A percentile compares a stretch with the other conserved stretches of the same genome.
Evolutionary conservation across 805 yeast genomes (phyloP).

Genomic region (Danielia reshetovae): DNA sequence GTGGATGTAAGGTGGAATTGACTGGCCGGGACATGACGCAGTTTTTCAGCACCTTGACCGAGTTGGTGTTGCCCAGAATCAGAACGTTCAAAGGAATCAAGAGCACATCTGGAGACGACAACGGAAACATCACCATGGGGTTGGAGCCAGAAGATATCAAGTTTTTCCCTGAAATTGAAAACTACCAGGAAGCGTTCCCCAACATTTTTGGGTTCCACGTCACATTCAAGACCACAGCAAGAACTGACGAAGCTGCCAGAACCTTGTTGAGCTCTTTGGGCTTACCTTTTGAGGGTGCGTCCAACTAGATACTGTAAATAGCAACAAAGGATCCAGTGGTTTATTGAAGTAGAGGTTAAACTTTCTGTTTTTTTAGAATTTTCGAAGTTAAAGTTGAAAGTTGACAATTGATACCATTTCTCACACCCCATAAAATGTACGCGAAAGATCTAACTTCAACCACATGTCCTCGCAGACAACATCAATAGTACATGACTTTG

Average conservation of each 20-base stretch:
- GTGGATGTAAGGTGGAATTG: constrained; percentile 84
- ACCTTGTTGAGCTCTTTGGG: constrained; percentile 78
- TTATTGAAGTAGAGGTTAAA: no score
- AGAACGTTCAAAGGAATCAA: constrained; percentile 82
- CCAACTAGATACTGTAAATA: background rate
- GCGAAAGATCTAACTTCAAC: no score
- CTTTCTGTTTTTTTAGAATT: no score
- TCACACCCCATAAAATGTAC: no score
- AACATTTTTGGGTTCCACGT: constrained; percentile 81
- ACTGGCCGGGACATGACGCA: constrained; percentile 81
- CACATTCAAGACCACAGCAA: constrained; percentile 82
- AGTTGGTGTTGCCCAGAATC: constrained; percentile 88
- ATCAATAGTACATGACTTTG: constrained; percentile 45
- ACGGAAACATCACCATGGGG: constrained; percentile 86
- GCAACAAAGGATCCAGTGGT: no score
- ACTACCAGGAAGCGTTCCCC: constrained; percentile 87
- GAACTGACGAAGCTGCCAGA: constrained; percentile 86
- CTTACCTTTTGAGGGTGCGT: constrained; percentile 80
- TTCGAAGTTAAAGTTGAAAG: no score
- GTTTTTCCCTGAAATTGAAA: constrained; percentile 90
- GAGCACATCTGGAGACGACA: constrained; percentile 73
- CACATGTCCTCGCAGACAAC: no score
- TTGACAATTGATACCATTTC: no score
- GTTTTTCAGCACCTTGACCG: constrained; percentile 81
- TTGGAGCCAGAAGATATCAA: constrained; percentile 70